A percentile compares a stretch with the other conserved stretches of the same genome.
phyloP scores from a whole-genome alignment of 176 grass and related monocot genomes.

The Chloris gayana region DNA sequence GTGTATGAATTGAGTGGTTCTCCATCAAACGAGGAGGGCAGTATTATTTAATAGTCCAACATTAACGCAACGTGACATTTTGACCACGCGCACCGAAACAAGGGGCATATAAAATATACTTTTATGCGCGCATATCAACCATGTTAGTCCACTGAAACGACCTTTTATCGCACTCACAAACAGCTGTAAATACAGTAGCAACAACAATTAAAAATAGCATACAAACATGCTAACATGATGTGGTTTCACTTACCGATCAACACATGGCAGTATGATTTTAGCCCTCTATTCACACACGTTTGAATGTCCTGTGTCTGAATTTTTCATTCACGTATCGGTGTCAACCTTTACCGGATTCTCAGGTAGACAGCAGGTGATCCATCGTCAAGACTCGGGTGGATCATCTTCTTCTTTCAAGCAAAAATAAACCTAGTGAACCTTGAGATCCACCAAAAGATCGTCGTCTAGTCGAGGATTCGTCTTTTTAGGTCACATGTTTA shows the following conservation, averaged over 20 bases:
- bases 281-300: neutral
- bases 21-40: neutral
- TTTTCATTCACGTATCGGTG: neutral
- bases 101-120: neutral
- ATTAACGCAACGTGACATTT: neutral
- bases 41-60: neutral
- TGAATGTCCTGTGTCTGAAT: neutral
- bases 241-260: neutral
- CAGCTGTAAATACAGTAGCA: slow-evolving; percentile 35
- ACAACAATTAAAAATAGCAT: neutral
- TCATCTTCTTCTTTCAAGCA: neutral
- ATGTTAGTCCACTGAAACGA: slow-evolving; percentile 10
- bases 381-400: neutral
- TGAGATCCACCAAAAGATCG: neutral
- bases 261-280: neutral
- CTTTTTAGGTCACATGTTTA: too few relatives aligned
- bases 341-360: slow-evolving; percentile 27
- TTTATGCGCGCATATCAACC: neutral
- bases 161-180: slow-evolving; percentile 8
- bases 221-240: neutral
- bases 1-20: neutral
- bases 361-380: neutral
- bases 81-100: slow-evolving; percentile 4
- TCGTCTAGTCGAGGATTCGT: too few relatives aligned
- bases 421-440: neutral